Evolutionary conservation across 352 stramenopile species (phyloP), one percentile per base, ranked within the genome.

Genomic region (Phytophthora ohioensis): DNA sequence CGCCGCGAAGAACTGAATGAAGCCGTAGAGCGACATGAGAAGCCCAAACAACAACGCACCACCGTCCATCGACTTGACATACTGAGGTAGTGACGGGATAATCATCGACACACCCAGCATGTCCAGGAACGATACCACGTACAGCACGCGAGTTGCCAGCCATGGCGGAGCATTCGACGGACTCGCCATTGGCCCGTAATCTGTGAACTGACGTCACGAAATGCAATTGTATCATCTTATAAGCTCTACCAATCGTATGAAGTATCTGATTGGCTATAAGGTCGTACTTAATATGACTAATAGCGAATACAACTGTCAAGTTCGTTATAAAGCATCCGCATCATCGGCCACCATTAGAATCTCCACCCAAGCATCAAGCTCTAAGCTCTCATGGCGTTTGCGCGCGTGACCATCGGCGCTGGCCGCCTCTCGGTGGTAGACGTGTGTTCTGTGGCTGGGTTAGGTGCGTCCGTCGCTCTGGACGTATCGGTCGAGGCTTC

Each of bases 41-140:
- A 83, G 80, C 13, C 88, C 88, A 56, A 95, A 91, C 34, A 77
- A 61, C 17, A 95, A 39, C 45, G 85, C 83, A 51, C 83, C 84
- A 41, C 83, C 88, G 53, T 93, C 83, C 79, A 95, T 87, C 21
- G 81, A 75, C 74, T 92, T 93, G 61, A 93, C 71, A 68, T 92
- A 92, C 48, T 88, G 87, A 31, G 85, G 69, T 21, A 95, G 80
- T 43, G 88, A 93, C 15, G 88, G 88, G 64, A 95, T 88, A 69
- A 95, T 93, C 84, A 95, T 89, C 47, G 88, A 95, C 17, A 95
- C 85, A 21, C 80, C 87, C 57, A 95, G 55, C 64, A 95, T 86
- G 70, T 95, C 88, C 48, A 95, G 72, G 72, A 95, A 93, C 7
- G 88, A 92, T 48, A 93, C 84, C 30, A 87, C 69, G 64, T 91